Conservation (phyloP, 306 rosid species). For the Ormosia emarginata region DNA sequence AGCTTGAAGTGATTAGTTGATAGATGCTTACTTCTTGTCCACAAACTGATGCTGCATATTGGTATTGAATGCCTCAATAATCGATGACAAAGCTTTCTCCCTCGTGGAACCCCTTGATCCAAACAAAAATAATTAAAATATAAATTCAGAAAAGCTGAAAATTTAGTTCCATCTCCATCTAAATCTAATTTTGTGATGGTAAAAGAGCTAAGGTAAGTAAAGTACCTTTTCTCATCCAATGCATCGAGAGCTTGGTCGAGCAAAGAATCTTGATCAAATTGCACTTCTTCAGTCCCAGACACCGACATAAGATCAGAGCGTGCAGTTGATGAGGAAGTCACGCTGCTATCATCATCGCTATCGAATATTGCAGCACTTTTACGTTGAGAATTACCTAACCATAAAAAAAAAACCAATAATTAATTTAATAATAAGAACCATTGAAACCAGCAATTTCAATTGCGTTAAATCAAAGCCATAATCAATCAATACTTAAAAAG, state of each 20-base stretch:
- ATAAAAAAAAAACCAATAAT: background rate
- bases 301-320: constrained; percentile 61
- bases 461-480: background rate
- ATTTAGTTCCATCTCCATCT: background rate
- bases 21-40: constrained; percentile 71
- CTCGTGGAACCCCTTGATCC: constrained; percentile 75
- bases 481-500: background rate
- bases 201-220: background rate
- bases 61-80: constrained; percentile 66
- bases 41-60: constrained; percentile 70
- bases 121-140: background rate
- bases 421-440: background rate
- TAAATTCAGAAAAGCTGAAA: background rate
- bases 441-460: background rate
- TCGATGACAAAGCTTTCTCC: constrained; percentile 65
- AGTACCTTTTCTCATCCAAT: constrained; percentile 79
- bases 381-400: constrained; percentile 72
- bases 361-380: constrained; percentile 65
- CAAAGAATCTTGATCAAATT: constrained; percentile 58
- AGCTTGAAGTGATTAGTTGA: background rate
- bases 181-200: background rate
- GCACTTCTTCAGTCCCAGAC: constrained; percentile 56
- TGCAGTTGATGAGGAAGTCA: constrained; percentile 69
- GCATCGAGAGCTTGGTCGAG: constrained; percentile 92
- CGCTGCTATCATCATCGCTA: constrained; percentile 85